Base-by-base conservation (phyloP, 1,284 basidiomycete genomes). In the Waitea zeae region DNA sequence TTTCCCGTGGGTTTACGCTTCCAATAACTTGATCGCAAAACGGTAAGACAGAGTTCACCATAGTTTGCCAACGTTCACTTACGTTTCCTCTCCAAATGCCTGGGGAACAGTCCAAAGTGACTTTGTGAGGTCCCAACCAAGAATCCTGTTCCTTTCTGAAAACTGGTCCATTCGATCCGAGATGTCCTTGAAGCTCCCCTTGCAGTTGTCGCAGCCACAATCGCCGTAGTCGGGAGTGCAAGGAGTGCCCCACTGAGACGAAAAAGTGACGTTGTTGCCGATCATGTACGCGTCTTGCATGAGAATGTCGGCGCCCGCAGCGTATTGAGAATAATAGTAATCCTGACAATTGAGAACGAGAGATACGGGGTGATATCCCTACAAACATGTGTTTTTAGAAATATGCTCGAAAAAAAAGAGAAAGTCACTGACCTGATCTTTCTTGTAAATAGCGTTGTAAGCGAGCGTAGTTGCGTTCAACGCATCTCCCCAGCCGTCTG, bases 21-120 rank as follows among this genome's bases (percentile, higher is more conserved):
- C 79, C 80, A 81, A 44, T 18, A n/a, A n/a, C n/a, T n/a, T n/a
- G n/a, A n/a, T 20, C 26, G 33, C 15, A 41, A 28, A 38, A 20
- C 34, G 31, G 31, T n/a, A 31, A 14, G 7, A 30, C 12, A 18
- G 9, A 27, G 17, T 20, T 13, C 7, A 33, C 13, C 18, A 13
- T 36, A 20, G 20, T 15, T 9, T 5, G 12, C 5, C 0, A 35
- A 37, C 14, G 3, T 19, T 12, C 0, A 53, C 71, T 48, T 33
- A 79, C 72, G 61, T 57, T 15, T 58, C 58, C 22, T 61, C 61
- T 9, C 78, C 78, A 48, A 83, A 83, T 0, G 64, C 80, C 49
- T 83, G 80, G 0, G 79, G 76, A 0, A 82, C 79, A 2, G 70
- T 68, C 80, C 80, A 83, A 2, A 81, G n/a, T 1, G 69, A 60